phyloP scores from a whole-genome alignment of 176 grass and related monocot species.

The Oryza meridionalis region DNA sequence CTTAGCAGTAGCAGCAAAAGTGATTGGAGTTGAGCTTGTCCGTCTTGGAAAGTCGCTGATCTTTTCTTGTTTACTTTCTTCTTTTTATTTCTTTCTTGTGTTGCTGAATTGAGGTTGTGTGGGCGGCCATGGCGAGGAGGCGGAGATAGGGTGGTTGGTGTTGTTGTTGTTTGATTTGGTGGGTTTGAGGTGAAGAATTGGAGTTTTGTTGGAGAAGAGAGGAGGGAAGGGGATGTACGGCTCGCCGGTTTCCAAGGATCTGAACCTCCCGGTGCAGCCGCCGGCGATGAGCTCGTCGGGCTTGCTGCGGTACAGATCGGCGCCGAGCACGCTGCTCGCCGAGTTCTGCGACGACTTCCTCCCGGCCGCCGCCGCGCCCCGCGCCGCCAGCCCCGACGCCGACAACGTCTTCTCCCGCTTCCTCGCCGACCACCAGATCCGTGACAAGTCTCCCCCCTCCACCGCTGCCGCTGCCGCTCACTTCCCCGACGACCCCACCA shows the following conservation, averaged over 20 bases:
- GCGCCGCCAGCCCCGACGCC: constrained; percentile 55
- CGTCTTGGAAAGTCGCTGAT: constrained; percentile 39
- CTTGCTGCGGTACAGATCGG: constrained; percentile 86
- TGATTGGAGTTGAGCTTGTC: constrained; percentile 7
- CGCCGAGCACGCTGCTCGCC: constrained; percentile 70
- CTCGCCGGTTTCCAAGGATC: constrained; percentile 88
- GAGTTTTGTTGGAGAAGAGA: neutral
- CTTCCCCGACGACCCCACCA: constrained; percentile 51
- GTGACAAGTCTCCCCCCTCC: constrained; percentile 44
- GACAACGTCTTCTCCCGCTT: constrained; percentile 79
- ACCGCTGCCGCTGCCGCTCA: constrained; percentile 35
- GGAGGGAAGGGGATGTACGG: constrained; percentile 66
- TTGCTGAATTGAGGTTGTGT: constrained; percentile 28
- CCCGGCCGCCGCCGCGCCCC: constrained; percentile 25
- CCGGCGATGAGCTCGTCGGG: constrained; percentile 73
- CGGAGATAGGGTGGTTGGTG: constrained; percentile 27
- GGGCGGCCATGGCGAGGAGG: constrained; percentile 54
- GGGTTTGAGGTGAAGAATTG: constrained; percentile 9
- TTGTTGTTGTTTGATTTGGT: neutral
- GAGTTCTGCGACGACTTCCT: constrained; percentile 86
- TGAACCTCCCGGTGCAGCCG: constrained; percentile 66
- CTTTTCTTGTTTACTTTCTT: constrained; percentile 18
- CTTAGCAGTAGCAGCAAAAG: neutral
- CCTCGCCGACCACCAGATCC: constrained; percentile 67
- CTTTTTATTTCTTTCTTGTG: constrained; percentile 24